Percentiles rank a stretch among this genome's conserved stretches.
Conservation (phyloP, 192 early-diverging fungal species). For the Coemansia erecta region DNA sequence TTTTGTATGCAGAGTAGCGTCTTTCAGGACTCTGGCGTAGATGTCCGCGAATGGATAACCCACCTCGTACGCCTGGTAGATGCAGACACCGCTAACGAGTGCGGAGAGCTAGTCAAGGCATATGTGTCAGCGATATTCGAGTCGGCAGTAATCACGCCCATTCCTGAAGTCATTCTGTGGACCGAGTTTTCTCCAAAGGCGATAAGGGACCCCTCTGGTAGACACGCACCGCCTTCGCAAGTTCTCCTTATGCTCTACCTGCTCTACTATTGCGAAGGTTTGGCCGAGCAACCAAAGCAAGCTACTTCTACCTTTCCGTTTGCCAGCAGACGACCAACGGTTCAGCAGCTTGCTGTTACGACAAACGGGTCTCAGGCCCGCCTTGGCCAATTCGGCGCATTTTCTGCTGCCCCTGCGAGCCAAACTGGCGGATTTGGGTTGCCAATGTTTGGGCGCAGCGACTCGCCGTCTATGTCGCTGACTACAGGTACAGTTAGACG, state of each 20-base stretch:
- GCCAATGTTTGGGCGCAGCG: conserved; percentile 1
- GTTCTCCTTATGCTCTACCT: conserved; percentile 43
- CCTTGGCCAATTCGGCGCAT: conserved; percentile 5
- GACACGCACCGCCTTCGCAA: conserved; percentile 19
- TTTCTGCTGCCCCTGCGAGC: conserved; percentile 2
- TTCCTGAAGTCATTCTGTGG: conserved; percentile 39
- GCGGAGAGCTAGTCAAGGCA: conserved; percentile 28
- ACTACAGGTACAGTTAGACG: conserved; percentile 8
- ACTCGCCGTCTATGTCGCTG: conserved; percentile 1
- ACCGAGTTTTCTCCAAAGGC: conserved; percentile 24
- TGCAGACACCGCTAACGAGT: conserved; percentile 14
- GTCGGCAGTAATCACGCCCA: conserved; percentile 31
- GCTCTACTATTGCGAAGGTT: conserved; percentile 36
- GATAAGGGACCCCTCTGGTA: conserved; percentile 2
- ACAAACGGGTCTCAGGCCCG: conserved; percentile 16
- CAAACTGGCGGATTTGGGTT: conserved; percentile 8
- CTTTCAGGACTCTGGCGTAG: conserved; percentile 44
- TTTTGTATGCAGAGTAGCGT: conserved; percentile 23
- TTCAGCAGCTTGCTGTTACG: not conserved
- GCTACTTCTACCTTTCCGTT: conserved; percentile 2
- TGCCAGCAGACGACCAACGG: not conserved
- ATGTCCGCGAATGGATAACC: conserved; percentile 45
- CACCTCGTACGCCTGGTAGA: conserved; percentile 12
- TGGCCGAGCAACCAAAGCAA: conserved; percentile 26
- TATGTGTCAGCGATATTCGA: conserved; percentile 40